phyloP scores from a whole-genome alignment of 352 stramenopile genomes.

The Globisporangium nodosum region DNA sequence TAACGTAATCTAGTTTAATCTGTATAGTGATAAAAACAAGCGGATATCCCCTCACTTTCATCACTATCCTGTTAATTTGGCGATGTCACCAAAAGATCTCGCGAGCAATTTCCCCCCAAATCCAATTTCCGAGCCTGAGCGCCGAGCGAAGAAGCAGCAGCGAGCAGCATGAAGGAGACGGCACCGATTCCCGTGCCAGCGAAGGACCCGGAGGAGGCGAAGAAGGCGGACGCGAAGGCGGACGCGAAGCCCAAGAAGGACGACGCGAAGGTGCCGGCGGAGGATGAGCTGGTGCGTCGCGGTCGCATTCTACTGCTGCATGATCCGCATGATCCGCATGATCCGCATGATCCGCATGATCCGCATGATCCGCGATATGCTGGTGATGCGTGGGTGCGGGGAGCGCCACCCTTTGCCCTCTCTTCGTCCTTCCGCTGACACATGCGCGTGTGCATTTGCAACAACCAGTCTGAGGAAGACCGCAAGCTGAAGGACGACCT shows the following conservation, averaged over 20 bases:
- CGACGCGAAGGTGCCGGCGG: conserved; percentile 21
- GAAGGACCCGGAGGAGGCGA: conserved; percentile 53
- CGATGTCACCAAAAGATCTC: background rate
- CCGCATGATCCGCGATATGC: too few relatives aligned
- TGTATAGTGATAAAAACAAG: background rate
- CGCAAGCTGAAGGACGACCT: conserved; percentile 91
- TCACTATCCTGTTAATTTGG: background rate
- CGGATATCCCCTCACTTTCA: background rate
- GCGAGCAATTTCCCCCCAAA: too few relatives aligned
- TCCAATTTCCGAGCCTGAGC: background rate
- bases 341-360: too few relatives aligned
- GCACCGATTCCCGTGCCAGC: conserved; percentile 45
- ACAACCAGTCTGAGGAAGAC: conserved; percentile 84
- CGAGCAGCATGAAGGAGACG: conserved; percentile 57
- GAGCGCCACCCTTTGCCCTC: too few relatives aligned
- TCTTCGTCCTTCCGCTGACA: background rate
- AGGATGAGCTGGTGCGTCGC: conserved; percentile 65
- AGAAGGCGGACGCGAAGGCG: conserved; percentile 21
- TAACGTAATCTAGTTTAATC: too few relatives aligned
- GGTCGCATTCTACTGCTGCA: background rate
- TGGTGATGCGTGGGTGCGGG: too few relatives aligned
- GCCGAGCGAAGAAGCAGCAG: conserved; percentile 4
- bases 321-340: too few relatives aligned
- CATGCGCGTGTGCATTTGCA: background rate
- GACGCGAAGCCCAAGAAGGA: conserved; percentile 18